Evolutionary conservation across 768 basidiomycete genomes (phyloP), one percentile per base, ranked within the genome.

Genomic region (Sporobolomyces phaffii): DNA sequence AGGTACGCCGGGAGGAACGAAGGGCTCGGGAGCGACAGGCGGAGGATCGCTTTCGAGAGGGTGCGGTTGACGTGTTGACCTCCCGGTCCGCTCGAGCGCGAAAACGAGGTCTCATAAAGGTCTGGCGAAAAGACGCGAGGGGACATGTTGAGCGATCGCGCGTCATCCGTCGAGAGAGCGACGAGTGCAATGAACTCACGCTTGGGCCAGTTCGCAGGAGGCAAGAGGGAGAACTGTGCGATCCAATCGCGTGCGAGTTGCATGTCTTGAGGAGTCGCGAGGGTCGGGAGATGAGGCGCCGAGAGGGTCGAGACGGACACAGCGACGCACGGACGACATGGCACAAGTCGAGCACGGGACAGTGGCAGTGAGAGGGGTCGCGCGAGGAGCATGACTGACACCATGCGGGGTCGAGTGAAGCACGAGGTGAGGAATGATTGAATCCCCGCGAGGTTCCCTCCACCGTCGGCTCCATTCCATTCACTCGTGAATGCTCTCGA

Each of bases 31-130:
- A 73, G 61, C 2, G 62, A 62, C 11, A 73, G 51, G 14, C 73
- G 64, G 33, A 72, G 26, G n/a, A 58, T 69, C 15, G 73, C 70
- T 48, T 73, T 73, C 10, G 70, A 69, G n/a, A 65, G 44, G 47
- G 71, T 62, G 18, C 71, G 71, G 68, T 73, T 73, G 34, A 73
- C 73, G 60, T 73, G 71, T 33, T 73, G 73, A 1, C 73, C 73
- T 0, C 73, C 73, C 33, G 73, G 70, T 11, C 73, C 73, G 7
- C 67, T 69, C 0, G 73, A 73, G 17, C 68, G 66, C 0, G 69
- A 36, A 58, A 65, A 73, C 8, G 69, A 60, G 2, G 68, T 51
- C 28, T 69, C 64, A 48, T 45, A 29, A 24, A 57, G 38, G 18
- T 68, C 68, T 70, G 65, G 3, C 3, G 28, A 0, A 29, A 41